Evolutionary conservation across 331 rosid genomes (phyloP).

Genomic region (Erythrophleum ivorense): DNA sequence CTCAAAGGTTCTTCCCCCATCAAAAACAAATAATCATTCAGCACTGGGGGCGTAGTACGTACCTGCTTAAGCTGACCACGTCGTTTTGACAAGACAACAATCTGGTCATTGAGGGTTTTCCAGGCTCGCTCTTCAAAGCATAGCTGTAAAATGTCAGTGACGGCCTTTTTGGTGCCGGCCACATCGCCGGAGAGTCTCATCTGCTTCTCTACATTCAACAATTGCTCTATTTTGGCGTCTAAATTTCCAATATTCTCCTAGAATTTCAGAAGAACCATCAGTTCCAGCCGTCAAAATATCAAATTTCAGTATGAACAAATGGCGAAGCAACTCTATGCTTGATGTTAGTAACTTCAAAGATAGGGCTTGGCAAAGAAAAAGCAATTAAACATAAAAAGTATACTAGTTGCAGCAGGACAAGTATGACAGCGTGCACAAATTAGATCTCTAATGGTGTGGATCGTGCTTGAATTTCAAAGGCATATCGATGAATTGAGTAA

Average conservation of each 20-base stretch:
- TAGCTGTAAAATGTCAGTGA: constrained; percentile 78
- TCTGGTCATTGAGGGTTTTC: constrained; percentile 96
- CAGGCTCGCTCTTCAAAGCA: constrained; percentile 93
- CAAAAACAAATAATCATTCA: background rate
- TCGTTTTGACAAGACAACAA: constrained; percentile 88
- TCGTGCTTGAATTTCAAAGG: background rate
- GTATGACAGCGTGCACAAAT: background rate
- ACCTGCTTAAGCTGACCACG: constrained; percentile 99
- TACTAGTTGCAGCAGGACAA: background rate
- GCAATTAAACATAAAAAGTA: background rate
- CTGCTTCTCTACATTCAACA: constrained; percentile 91
- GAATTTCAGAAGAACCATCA: constrained; percentile 24
- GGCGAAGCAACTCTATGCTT: background rate
- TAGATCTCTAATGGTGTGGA: constrained; percentile 41
- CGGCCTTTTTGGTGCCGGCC: constrained; percentile 89
- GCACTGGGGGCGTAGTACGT: background rate
- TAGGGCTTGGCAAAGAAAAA: background rate
- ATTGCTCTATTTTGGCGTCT: constrained; percentile 75
- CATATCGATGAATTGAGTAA: background rate
- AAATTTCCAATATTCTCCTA: constrained; percentile 73
- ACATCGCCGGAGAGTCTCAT: constrained; percentile 84
- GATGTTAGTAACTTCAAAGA: background rate
- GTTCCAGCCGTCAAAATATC: background rate
- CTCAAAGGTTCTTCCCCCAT: background rate
- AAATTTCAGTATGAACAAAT: constrained; percentile 2